phyloP scores from a whole-genome alignment of 805 yeast genomes.

The Cyberlindnera petersonii region DNA sequence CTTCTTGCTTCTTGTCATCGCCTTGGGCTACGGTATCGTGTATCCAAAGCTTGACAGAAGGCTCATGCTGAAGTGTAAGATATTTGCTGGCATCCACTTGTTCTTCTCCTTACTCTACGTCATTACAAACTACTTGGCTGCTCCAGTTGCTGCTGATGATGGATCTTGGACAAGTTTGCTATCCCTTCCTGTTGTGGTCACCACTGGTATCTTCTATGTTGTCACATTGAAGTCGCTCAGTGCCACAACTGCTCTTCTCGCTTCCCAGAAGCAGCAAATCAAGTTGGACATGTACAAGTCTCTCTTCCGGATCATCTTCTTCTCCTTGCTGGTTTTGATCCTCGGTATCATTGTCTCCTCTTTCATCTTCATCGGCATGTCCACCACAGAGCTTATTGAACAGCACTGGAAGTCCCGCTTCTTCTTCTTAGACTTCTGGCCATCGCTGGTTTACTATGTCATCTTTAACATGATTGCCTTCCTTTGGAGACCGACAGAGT shows the following conservation, averaged over 20 bases:
- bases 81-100: slow-evolving; percentile 55
- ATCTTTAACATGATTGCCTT: slow-evolving; percentile 82
- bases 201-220: slow-evolving; percentile 70
- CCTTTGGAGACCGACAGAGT: slow-evolving; percentile 97
- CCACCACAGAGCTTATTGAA: slow-evolving; percentile 73
- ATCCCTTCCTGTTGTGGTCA: slow-evolving; percentile 64
- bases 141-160: slow-evolving; percentile 44
- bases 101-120: slow-evolving; percentile 51
- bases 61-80: slow-evolving; percentile 65
- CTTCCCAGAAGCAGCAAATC: slow-evolving; percentile 85
- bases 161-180: slow-evolving; percentile 27
- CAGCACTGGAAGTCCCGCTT: slow-evolving; percentile 90
- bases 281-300: slow-evolving; percentile 83
- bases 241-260: slow-evolving; percentile 66
- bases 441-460: slow-evolving; percentile 78
- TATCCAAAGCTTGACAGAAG: slow-evolving; percentile 75
- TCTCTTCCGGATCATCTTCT: slow-evolving; percentile 69
- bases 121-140: slow-evolving; percentile 48
- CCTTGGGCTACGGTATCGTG: slow-evolving; percentile 94
- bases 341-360: slow-evolving; percentile 69
- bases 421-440: slow-evolving; percentile 92
- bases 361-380: slow-evolving; percentile 67
- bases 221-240: slow-evolving; percentile 70
- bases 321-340: slow-evolving; percentile 64
- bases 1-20: slow-evolving; percentile 77